Evolutionary conservation across 768 basidiomycete species (phyloP).

Genomic region (Psilocybe sp.): DNA sequence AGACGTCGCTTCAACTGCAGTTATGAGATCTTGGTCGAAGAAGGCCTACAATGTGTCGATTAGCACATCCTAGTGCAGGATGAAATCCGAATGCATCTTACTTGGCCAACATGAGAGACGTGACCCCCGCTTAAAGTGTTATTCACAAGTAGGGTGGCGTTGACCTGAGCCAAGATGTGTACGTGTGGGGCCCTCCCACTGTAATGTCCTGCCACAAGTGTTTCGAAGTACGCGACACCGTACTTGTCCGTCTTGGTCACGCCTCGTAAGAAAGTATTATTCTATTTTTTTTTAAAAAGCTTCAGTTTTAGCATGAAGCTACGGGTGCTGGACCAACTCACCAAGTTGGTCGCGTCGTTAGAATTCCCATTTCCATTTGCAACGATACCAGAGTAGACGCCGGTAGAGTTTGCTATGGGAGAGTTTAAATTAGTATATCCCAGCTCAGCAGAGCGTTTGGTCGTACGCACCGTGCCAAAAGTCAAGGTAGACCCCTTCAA

Average conservation of each 20-base stretch:
- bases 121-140: conserved; percentile 6
- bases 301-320: neutral
- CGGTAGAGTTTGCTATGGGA: conserved; percentile 5
- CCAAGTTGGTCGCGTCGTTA: conserved; percentile 5
- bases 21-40: conserved; percentile 9
- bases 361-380: conserved; percentile 1
- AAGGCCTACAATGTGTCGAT: conserved; percentile 2
- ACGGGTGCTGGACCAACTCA: neutral
- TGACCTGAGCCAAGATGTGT: conserved; percentile 7
- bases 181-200: conserved; percentile 8
- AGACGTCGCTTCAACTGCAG: neutral
- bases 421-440: neutral
- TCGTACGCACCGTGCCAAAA: conserved; percentile 5
- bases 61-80: neutral
- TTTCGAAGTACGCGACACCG: conserved; percentile 8
- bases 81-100: neutral
- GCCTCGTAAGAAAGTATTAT: conserved; percentile 6
- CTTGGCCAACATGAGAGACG: conserved; percentile 10
- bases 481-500: conserved; percentile 2
- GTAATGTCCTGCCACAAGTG: conserved; percentile 9
- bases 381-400: conserved; percentile 9
- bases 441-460: neutral
- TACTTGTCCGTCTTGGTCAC: conserved; percentile 7
- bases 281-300: neutral
- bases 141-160: conserved; percentile 7